Evolutionary conservation across 208 protist genomes (phyloP).

Genomic region (Acanthamoeba triangularis): DNA sequence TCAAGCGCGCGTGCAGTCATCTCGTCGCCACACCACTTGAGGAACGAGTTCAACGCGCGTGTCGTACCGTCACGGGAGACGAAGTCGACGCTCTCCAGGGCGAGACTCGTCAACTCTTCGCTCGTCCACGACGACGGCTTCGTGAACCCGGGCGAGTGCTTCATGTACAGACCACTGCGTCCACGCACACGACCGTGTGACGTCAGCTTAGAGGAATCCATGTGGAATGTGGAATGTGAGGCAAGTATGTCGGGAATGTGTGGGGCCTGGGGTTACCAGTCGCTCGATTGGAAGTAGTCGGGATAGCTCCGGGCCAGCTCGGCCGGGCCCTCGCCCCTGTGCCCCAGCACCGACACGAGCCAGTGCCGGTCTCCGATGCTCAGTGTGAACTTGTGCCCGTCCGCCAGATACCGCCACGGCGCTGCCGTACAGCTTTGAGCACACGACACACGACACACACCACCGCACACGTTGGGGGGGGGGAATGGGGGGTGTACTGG

Average conservation of each 20-base stretch:
- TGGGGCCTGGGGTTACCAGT: too few relatives aligned
- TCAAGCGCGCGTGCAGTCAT: too few relatives aligned
- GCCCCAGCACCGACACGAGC: neutral
- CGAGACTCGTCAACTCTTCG: neutral
- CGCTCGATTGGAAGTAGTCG: neutral
- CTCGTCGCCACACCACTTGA: too few relatives aligned
- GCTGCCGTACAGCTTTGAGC: neutral
- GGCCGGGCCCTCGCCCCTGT: too few relatives aligned
- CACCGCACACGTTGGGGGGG: neutral
- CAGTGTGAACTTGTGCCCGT: neutral
- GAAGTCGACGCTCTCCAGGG: neutral
- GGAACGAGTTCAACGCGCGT: neutral
- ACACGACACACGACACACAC: too few relatives aligned
- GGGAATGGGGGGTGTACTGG: neutral
- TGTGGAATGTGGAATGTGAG: too few relatives aligned
- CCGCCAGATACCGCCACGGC: neutral
- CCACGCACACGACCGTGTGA: neutral
- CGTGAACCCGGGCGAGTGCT: neutral
- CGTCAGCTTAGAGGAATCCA: neutral
- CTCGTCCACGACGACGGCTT: neutral
- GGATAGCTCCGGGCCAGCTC: neutral
- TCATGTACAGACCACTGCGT: neutral
- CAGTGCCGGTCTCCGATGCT: neutral
- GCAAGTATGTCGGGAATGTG: too few relatives aligned
- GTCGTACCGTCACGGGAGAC: neutral